Conservation (phyloP, 371 early-diverging fungal genomes). For the Apophysomyces sp. region DNA sequence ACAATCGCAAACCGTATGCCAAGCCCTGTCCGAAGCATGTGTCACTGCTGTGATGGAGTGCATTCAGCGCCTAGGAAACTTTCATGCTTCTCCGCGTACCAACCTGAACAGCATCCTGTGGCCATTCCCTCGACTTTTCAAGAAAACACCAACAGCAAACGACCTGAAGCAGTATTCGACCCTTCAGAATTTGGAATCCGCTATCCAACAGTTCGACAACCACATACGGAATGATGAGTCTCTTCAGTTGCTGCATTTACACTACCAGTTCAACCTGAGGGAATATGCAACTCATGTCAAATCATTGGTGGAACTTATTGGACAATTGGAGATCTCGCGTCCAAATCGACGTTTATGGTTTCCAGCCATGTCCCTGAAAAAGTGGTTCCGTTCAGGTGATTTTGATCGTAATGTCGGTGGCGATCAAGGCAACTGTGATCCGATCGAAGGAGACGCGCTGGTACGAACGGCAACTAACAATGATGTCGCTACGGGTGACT, state of each 20-base stretch:
- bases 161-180: not conserved
- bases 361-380: constrained; percentile 24
- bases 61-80: constrained; percentile 1
- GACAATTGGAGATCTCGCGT: constrained; percentile 14
- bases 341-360: constrained; percentile 16
- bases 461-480: not conserved
- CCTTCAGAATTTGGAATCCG: not conserved
- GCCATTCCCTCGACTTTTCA: constrained; percentile 38
- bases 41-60: constrained; percentile 5
- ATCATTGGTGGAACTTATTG: constrained; percentile 14
- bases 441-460: not conserved
- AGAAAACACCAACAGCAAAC: not conserved
- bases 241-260: constrained; percentile 20
- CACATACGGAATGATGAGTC: not conserved
- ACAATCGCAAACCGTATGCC: not conserved
- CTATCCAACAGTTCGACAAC: not conserved
- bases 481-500: not conserved
- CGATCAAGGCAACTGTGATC: constrained; percentile 7
- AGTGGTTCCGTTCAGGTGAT: constrained; percentile 19
- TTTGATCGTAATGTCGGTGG: constrained; percentile 17
- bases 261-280: constrained; percentile 23
- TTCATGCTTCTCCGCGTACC: constrained; percentile 22
- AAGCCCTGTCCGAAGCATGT: constrained; percentile 5
- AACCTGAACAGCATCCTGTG: constrained; percentile 27
- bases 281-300: constrained; percentile 15